Evolutionary conservation across 257 asterid species (phyloP), one percentile per base, ranked within the genome.

Genomic region (Plectranthus barbatus): DNA sequence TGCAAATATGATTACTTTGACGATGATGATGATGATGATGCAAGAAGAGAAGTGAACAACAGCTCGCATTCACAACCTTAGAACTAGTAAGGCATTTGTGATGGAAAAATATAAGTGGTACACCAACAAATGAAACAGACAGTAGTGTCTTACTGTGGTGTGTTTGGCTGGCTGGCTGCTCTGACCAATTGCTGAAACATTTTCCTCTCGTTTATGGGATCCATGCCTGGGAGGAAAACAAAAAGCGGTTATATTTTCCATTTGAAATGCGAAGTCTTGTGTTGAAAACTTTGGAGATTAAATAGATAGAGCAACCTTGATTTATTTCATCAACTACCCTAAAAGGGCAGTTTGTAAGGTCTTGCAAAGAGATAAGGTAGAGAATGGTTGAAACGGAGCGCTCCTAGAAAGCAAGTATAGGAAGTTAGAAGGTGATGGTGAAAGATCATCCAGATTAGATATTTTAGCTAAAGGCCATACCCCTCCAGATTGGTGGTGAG

Each of bases 401-500:
- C 76, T 92, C 99, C 95, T 86, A 67, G 53, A 70, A 81, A 56
- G 26, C 19, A 67, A 60, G 10, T 7, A 36, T 18, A 5, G 54
- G 21, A 73, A 56, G 54, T 78, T 56, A 78, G 74, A 56, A 60
- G 64, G 54, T 20, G 70, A 17, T 41, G 64, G 47, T 7, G 51
- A n/a, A 74, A 70, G 19, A 78, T 50, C 29, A 42, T 29, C 69
- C 7, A 64, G 21, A 58, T 65, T 60, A 34, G 62, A 60, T 73
- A 61, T 56, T 42, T 52, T 52, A 67, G 37, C 49, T 20, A 2
- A 67, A 60, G 42, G 49, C 10, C 73, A 56, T 92, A 92, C 98
- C 92, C 97, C 99, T 75, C 99, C 99, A 53, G 99, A 92, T 73
- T 89, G 99, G 78, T 92, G 99, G 76, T 89, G 88, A 52, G 95